A percentile compares a stretch with the other conserved stretches of the same genome.
These are phyloP conservation scores for Typha latifolia DNA, from an alignment of 176 grass and related monocot genomes.

Conservation along the genomic window DNA sequence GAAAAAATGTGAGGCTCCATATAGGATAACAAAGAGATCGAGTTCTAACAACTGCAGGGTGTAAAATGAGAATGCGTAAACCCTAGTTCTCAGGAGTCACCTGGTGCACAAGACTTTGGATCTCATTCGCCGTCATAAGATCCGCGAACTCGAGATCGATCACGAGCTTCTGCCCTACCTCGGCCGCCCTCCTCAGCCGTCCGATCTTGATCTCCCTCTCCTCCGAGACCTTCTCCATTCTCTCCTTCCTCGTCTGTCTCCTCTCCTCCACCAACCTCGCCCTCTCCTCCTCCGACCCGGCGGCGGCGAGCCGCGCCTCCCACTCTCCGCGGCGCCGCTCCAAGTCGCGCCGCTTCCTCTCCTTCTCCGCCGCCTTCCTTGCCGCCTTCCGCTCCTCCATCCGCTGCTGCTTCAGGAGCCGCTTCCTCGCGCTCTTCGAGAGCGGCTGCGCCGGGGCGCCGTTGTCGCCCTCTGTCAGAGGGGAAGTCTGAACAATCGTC, in stretches of 20 bases:
- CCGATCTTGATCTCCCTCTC: slow-evolving; percentile 35
- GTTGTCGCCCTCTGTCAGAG: not conserved
- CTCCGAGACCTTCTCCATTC: slow-evolving; percentile 41
- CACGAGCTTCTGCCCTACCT: slow-evolving; percentile 57
- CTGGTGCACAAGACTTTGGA: slow-evolving; percentile 72
- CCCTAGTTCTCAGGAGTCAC: slow-evolving; percentile 22
- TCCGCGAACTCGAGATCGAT: slow-evolving; percentile 65
- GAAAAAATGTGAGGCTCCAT: not conserved
- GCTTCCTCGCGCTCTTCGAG: slow-evolving; percentile 62
- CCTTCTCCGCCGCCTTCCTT: slow-evolving; percentile 62
- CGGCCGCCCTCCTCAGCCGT: slow-evolving; percentile 41
- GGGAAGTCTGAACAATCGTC: not conserved
- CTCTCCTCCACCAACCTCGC: slow-evolving; percentile 34
- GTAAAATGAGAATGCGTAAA: not conserved
- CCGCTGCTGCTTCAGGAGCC: slow-evolving; percentile 52
- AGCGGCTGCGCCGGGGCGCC: slow-evolving; percentile 4
- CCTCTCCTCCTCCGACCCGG: slow-evolving; percentile 46
- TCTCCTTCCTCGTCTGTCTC: slow-evolving; percentile 37
- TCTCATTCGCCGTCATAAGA: slow-evolving; percentile 64
- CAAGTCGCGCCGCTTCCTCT: slow-evolving; percentile 32
- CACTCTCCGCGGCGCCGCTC: slow-evolving; percentile 52
- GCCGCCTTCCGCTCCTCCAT: slow-evolving; percentile 47
- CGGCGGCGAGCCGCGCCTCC: slow-evolving; percentile 41
- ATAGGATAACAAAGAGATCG: no score
- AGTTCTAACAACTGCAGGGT: not conserved